Evolutionary conservation across 768 basidiomycete genomes (phyloP).

Genomic region (Boletus reticuloceps): DNA sequence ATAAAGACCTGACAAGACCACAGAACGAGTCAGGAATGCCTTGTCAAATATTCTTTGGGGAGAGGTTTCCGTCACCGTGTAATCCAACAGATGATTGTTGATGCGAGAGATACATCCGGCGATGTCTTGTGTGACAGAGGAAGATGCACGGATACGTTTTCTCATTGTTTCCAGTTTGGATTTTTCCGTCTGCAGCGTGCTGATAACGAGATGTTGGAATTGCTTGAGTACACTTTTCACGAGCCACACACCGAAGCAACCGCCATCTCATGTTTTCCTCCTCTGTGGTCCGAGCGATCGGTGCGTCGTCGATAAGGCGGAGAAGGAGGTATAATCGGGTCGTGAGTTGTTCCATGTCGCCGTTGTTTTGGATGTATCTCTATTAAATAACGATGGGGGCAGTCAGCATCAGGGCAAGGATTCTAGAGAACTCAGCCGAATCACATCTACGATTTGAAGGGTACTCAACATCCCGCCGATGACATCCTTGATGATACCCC

Average conservation of each 20-base stretch:
- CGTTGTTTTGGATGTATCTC: slow-evolving; percentile 4
- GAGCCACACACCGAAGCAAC: background rate
- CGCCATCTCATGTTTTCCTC: background rate
- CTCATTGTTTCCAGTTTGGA: background rate
- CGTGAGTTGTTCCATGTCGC: background rate
- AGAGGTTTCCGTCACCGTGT: slow-evolving; percentile 3
- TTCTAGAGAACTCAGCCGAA: background rate
- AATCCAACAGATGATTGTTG: background rate
- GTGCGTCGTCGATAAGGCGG: background rate
- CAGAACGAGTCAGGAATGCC: background rate
- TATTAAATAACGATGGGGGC: background rate
- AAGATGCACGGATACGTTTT: background rate
- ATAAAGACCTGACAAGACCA: background rate
- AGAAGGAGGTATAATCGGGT: background rate
- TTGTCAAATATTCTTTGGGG: no score
- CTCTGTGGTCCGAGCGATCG: background rate
- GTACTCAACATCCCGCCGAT: background rate
- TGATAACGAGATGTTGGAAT: no score
- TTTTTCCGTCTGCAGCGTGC: no score
- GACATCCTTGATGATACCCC: background rate
- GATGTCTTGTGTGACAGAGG: slow-evolving; percentile 1
- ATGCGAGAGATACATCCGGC: background rate
- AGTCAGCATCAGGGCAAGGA: background rate
- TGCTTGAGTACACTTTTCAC: no score
- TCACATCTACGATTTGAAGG: slow-evolving; percentile 4